Base-by-base conservation (phyloP, 768 basidiomycete genomes). In the Auricularia cornea region DNA sequence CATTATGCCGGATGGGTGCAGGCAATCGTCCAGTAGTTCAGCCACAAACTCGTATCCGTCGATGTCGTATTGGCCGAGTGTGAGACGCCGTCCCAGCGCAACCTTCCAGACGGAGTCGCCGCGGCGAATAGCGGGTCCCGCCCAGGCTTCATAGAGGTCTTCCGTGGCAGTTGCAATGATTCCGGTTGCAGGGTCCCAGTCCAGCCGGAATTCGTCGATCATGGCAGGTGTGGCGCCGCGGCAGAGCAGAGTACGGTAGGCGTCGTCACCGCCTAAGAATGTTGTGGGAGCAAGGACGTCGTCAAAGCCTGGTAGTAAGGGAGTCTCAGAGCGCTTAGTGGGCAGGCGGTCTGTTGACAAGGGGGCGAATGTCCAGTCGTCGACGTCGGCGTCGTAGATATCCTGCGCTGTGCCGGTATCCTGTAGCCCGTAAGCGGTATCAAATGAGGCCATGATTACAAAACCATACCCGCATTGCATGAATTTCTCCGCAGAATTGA, bases 101-200 rank as follows among this genome's bases (percentile, higher is more conserved):
- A 80, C 77, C 62, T 76, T 76, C 79, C 79, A 79, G 11, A 66
- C 63, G 62, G 76, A 72, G 3, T 73, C 76, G 30, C 68, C 20
- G n/a, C n/a, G n/a, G n/a, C n/a, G n/a, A 18, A 69, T 63, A 72
- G 62, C 69, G 1, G 73, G 72, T 0, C 74, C 74, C 0, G 73
- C 62, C 62, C 77, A 78, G 20, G 74, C 70, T 0, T 74, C 69
- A 52, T 70, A 76, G 3, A 78, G 59, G 1, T 66, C 66, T 2
- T 68, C 61, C 61, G 78, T 73, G 0, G 73, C 73, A 71, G 70
- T 73, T 2, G 76, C 78, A 35, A 73, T 66, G 66, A 78, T 80
- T 0, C 79, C 77, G 3, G 28, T 56, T 30, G 67, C 60, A 2
- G 64, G 6, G 20, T 67, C 65, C 60, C 71, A 78, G 62, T 72